Evolutionary conservation across 2,329 filamentous ascomycete species (phyloP).

Genomic region (Cladosporium sp.): DNA sequence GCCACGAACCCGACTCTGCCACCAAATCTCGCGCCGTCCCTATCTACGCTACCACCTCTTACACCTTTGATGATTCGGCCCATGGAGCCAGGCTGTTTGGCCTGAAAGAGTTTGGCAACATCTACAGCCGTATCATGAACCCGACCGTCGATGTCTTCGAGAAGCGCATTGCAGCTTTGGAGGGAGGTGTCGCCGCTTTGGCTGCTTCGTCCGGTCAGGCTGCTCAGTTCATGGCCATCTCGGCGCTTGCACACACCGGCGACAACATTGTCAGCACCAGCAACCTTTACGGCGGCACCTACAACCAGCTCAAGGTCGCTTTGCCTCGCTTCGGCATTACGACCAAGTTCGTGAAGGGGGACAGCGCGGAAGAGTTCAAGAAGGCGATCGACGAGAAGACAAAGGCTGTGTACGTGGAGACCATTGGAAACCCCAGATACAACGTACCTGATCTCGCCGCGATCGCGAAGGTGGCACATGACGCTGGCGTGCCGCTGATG

Average conservation of each 20-base stretch:
- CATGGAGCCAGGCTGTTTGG: constrained; percentile 94
- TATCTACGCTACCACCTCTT: constrained; percentile 93
- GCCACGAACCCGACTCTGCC: constrained; percentile 71
- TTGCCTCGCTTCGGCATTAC: constrained; percentile 82
- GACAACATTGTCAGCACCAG: constrained; percentile 93
- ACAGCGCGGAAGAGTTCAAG: constrained; percentile 75
- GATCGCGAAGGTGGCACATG: constrained; percentile 77
- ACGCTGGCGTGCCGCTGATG: constrained; percentile 60
- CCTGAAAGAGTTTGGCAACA: constrained; percentile 96
- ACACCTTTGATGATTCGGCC: constrained; percentile 90
- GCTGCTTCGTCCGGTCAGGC: constrained; percentile 84
- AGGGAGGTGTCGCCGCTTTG: constrained; percentile 85
- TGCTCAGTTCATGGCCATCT: constrained; percentile 88
- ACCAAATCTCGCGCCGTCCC: constrained; percentile 90
- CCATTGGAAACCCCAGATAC: constrained; percentile 90
- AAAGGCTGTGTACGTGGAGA: constrained; percentile 89
- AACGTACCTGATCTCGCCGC: constrained; percentile 90
- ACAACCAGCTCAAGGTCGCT: constrained; percentile 95
- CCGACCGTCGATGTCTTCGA: constrained; percentile 95
- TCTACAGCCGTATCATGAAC: constrained; percentile 97
- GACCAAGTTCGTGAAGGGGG: constrained; percentile 84
- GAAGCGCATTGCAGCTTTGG: constrained; percentile 91
- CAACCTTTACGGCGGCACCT: constrained; percentile 92
- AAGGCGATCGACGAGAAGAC: constrained; percentile 87
- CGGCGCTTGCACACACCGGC: constrained; percentile 78